phyloP scores from a whole-genome alignment of 2,329 filamentous ascomycete species.

The Phyllosticta paracitricarpa region DNA sequence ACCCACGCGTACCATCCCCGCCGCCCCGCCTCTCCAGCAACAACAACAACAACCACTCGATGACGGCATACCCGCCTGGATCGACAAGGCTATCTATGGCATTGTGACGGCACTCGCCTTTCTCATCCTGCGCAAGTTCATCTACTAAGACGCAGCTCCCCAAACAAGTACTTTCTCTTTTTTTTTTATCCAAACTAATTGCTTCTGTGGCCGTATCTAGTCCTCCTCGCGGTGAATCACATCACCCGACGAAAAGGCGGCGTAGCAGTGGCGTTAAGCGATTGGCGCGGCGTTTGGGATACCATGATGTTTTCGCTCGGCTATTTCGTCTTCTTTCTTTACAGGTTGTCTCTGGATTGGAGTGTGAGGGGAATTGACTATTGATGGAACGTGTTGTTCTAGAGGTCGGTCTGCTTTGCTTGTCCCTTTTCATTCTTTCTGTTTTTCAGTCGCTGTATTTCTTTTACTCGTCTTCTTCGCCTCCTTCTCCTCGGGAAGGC shows the following conservation, averaged over 20 bases:
- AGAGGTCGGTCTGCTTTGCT: background rate
- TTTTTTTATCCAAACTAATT: background rate
- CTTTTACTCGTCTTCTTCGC: background rate
- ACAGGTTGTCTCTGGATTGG: background rate
- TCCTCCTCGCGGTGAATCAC: background rate
- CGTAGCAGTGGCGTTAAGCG: background rate
- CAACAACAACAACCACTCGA: constrained; percentile 8
- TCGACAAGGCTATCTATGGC: constrained; percentile 71
- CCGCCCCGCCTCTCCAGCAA: constrained; percentile 5
- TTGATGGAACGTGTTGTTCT: background rate
- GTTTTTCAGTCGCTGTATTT: background rate
- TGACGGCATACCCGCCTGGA: constrained; percentile 59
- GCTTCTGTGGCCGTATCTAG: background rate
- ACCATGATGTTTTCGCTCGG: background rate
- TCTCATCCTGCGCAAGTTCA: constrained; percentile 50
- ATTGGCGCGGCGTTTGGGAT: background rate
- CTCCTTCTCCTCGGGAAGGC: too few relatives aligned
- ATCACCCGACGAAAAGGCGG: background rate
- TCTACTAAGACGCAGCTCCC: constrained; percentile 7
- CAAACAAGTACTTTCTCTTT: background rate
- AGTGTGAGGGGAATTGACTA: background rate
- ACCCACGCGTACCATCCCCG: constrained; percentile 7
- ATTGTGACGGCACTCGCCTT: constrained; percentile 60
- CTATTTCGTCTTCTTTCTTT: background rate
- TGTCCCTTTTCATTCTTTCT: background rate